Conservation (phyloP, 139 green algal genomes). For the Ettlia oleoabundans region DNA sequence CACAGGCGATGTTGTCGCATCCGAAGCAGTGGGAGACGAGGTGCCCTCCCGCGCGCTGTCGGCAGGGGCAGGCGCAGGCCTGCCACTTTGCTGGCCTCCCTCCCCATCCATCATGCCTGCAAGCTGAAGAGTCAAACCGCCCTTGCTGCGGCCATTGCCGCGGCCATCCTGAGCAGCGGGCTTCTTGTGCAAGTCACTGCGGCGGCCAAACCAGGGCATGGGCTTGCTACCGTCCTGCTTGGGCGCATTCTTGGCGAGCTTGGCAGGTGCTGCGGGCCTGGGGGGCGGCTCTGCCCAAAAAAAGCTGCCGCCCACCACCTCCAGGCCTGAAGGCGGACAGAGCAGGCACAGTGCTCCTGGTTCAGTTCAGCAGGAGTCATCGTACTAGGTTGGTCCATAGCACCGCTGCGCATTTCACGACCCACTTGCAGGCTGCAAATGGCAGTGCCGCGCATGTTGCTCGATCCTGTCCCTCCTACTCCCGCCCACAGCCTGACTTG, state of each 20-base stretch:
- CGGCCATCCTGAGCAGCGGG: not conserved
- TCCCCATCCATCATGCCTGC: constrained; percentile 18
- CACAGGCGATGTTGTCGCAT: not conserved
- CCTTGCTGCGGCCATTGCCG: not conserved
- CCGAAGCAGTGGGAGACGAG: not conserved
- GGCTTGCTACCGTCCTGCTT: no score
- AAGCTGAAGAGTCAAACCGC: constrained; percentile 12
- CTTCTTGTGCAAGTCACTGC: not conserved
- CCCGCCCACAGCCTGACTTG: no score
- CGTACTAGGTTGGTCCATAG: no score
- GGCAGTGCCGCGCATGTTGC: no score
- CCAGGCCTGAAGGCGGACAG: constrained; percentile 26
- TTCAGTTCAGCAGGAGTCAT: not conserved
- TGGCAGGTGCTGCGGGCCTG: constrained; percentile 9
- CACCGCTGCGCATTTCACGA: no score
- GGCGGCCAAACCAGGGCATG: not conserved
- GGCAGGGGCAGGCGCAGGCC: not conserved
- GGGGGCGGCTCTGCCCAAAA: constrained; percentile 55
- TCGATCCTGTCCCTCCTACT: no score
- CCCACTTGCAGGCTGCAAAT: no score
- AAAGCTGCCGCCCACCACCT: constrained; percentile 49
- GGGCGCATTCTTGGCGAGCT: not conserved
- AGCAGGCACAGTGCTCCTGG: not conserved
- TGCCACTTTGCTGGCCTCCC: not conserved
- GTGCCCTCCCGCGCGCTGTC: constrained; percentile 15